Evolutionary conservation across 805 yeast species (phyloP).

Genomic region (Schizosaccharomyces osmophilus): DNA sequence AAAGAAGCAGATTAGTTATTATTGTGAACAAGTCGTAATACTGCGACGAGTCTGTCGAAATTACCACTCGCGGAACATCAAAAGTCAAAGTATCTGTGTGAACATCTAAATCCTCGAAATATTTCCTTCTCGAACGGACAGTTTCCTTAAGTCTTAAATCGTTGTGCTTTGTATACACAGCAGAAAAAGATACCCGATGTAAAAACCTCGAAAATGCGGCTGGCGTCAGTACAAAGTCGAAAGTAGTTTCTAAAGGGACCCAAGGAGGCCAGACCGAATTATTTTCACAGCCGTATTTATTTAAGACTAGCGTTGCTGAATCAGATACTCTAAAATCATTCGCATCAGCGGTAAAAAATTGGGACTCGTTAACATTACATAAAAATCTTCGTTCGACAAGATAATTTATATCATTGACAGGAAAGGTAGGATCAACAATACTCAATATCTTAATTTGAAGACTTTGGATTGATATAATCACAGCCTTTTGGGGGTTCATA

Average conservation of each 20-base stretch:
- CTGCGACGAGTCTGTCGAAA: conserved; percentile 50
- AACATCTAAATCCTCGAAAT: conserved; percentile 8
- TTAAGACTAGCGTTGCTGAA: conserved; percentile 21
- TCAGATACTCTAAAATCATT: conserved; percentile 18
- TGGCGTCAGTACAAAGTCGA: conserved; percentile 21
- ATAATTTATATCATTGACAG: conserved; percentile 21
- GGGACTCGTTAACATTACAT: conserved; percentile 40
- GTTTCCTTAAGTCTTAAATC: conserved; percentile 18
- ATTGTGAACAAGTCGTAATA: conserved; percentile 43
- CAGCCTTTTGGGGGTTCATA: conserved; percentile 29
- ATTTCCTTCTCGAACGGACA: conserved; percentile 2
- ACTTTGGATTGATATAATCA: conserved; percentile 48
- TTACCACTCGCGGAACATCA: conserved; percentile 43
- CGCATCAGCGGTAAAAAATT: conserved; percentile 40
- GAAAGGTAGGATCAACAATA: conserved; percentile 25
- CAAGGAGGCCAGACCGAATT: conserved; percentile 60
- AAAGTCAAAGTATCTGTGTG: conserved; percentile 25
- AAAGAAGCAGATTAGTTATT: conserved; percentile 37
- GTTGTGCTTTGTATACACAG: conserved; percentile 33
- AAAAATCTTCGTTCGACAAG: conserved; percentile 47
- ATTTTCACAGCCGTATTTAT: conserved; percentile 34
- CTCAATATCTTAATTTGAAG: conserved; percentile 47
- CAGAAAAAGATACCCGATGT: conserved; percentile 35
- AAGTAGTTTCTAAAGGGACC: conserved; percentile 49
- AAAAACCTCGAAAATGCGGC: conserved; percentile 29